Conservation (phyloP, 2,329 filamentous ascomycete species). For the Xylaria arbuscula region DNA sequence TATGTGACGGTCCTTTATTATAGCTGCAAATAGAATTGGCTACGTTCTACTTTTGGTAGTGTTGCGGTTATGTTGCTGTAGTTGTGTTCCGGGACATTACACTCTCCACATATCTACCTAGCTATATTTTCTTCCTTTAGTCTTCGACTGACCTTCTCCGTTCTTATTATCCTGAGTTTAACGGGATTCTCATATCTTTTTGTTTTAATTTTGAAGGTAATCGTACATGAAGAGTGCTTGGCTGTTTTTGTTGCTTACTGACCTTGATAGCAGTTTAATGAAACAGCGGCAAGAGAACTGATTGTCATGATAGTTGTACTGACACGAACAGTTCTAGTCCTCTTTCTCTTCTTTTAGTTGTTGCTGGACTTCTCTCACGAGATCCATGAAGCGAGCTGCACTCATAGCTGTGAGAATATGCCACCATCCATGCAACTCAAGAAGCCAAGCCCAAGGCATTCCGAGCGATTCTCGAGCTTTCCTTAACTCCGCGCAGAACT, state of each 20-base stretch:
- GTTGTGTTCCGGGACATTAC: too few relatives aligned
- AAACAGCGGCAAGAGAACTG: background rate
- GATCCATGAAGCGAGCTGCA: conserved; percentile 57
- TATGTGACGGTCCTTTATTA: too few relatives aligned
- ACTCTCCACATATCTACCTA: too few relatives aligned
- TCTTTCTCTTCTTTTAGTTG: conserved; percentile 34
- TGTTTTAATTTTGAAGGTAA: background rate
- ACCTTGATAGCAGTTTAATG: too few relatives aligned
- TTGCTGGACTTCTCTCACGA: conserved; percentile 47
- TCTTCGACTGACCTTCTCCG: too few relatives aligned
- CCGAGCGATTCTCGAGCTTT: conserved; percentile 58
- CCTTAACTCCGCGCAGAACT: conserved; percentile 62
- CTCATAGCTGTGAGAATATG: conserved; percentile 69
- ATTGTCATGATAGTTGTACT: background rate
- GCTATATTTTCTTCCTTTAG: too few relatives aligned
- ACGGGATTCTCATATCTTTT: background rate
- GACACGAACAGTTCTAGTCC: conserved; percentile 6
- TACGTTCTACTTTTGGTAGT: too few relatives aligned
- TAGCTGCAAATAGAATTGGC: too few relatives aligned
- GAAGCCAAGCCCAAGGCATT: conserved; percentile 64
- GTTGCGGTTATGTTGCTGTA: too few relatives aligned
- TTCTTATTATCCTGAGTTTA: background rate
- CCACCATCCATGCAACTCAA: conserved; percentile 74
- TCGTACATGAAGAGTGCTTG: background rate
- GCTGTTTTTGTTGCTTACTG: background rate